A percentile compares a stretch with the other conserved stretches of the same genome.
phyloP scores from a whole-genome alignment of 208 protist species.

The Giardia duodenalis region DNA sequence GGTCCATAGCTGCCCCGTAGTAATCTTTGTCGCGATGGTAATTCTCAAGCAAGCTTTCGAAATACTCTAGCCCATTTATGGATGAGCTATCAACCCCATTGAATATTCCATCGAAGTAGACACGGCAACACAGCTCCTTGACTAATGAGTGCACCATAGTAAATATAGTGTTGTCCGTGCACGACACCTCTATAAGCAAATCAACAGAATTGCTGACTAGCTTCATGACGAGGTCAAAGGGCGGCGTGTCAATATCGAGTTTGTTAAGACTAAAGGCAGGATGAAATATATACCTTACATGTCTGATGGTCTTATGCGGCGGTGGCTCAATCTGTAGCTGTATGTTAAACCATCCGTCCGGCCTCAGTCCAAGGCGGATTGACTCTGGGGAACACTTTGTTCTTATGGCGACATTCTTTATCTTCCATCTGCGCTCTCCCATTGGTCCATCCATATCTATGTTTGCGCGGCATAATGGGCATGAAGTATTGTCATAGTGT shows the following conservation, averaged over 20 bases:
- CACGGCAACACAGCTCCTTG: neutral
- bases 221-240: conserved; percentile 39
- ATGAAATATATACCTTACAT: conserved; percentile 36
- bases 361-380: conserved; percentile 12
- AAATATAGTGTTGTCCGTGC: neutral
- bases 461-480: conserved; percentile 24
- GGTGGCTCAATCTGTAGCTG: conserved; percentile 36
- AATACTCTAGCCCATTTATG: neutral
- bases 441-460: neutral
- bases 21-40: conserved; percentile 21
- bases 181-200: neutral
- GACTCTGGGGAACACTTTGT: conserved; percentile 34
- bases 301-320: neutral
- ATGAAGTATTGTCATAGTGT: conserved; percentile 30
- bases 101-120: conserved; percentile 17
- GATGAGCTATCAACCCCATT: neutral
- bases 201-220: conserved; percentile 30
- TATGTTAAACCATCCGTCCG: conserved; percentile 39
- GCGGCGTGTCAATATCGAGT: conserved; percentile 22
- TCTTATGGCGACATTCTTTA: conserved; percentile 33
- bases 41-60: neutral
- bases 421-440: conserved; percentile 1
- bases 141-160: conserved; percentile 3
- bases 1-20: neutral
- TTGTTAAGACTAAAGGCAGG: conserved; percentile 40